Evolutionary conservation across 2,329 filamentous ascomycete species (phyloP).

Genomic region (Calonectria fujianensis): DNA sequence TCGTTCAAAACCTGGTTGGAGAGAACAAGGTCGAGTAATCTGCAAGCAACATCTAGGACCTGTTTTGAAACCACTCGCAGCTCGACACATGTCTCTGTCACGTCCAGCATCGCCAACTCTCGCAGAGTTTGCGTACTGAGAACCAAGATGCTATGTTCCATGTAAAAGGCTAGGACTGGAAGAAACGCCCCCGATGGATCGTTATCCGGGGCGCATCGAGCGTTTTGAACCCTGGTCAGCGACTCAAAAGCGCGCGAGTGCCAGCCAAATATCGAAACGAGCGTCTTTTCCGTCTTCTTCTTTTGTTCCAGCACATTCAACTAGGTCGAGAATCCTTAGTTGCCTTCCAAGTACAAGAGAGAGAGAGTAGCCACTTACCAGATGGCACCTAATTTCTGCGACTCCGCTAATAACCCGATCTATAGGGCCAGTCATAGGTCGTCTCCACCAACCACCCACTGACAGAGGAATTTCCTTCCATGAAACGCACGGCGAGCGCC

Average conservation of each 20-base stretch:
- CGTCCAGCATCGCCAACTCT: constrained; percentile 42
- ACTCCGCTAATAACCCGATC: constrained; percentile 53
- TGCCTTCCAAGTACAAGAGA: too few species aligned
- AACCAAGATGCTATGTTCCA: constrained; percentile 54
- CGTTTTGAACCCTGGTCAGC: constrained; percentile 14
- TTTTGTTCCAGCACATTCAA: constrained; percentile 15
- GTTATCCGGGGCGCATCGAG: background rate
- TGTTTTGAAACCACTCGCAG: background rate
- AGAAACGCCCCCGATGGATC: constrained; percentile 28
- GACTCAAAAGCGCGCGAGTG: constrained; percentile 43
- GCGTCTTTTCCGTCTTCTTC: constrained; percentile 41
- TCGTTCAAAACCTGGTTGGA: constrained; percentile 43
- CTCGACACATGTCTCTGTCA: background rate
- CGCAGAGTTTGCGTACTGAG: constrained; percentile 51
- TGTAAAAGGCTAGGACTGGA: constrained; percentile 50
- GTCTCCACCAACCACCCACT: constrained; percentile 42
- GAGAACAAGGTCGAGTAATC: constrained; percentile 39
- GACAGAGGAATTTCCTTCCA: constrained; percentile 41
- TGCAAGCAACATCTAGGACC: constrained; percentile 15
- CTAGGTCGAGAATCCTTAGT: constrained; percentile 23
- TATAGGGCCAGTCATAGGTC: constrained; percentile 44
- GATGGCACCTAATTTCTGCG: constrained; percentile 47
- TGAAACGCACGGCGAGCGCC: constrained; percentile 35
- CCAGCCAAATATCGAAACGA: constrained; percentile 45
- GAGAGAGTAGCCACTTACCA: constrained; percentile 33